Evolutionary conservation across 345 rosid genomes (phyloP).

Genomic region (Moricandia moricandioides): DNA sequence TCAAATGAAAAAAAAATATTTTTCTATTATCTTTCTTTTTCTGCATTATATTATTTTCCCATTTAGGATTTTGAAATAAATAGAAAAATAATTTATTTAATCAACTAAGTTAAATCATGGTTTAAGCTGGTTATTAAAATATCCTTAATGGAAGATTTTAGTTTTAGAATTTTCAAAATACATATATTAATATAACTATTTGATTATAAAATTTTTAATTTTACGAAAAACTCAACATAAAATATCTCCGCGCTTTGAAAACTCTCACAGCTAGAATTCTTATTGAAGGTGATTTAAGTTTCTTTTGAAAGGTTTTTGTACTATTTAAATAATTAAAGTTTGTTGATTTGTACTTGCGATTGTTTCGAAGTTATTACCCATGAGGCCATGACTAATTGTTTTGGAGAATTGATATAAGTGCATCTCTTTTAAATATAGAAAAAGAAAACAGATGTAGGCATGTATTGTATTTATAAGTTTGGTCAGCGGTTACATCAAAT

Average conservation of each 20-base stretch:
- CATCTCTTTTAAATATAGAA: neutral
- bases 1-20: neutral
- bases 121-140: neutral
- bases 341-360: too few species aligned
- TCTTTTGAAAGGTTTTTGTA: too few species aligned
- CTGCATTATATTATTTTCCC: neutral
- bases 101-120: neutral
- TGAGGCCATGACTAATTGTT: neutral
- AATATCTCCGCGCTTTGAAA: too few species aligned
- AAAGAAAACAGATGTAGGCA: neutral
- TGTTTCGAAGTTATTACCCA: neutral
- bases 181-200: too few species aligned
- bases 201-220: too few species aligned
- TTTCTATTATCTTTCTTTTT: neutral
- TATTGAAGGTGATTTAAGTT: too few species aligned
- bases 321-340: too few species aligned
- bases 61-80: neutral
- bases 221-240: too few species aligned
- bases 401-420: neutral
- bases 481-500: conserved; percentile 5
- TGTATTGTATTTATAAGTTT: neutral
- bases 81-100: too few species aligned
- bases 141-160: too few species aligned
- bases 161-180: too few species aligned
- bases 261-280: too few species aligned